Base-by-base conservation (phyloP, 2,329 filamentous ascomycete genomes). In the Pseudopithomyces chartarum region DNA sequence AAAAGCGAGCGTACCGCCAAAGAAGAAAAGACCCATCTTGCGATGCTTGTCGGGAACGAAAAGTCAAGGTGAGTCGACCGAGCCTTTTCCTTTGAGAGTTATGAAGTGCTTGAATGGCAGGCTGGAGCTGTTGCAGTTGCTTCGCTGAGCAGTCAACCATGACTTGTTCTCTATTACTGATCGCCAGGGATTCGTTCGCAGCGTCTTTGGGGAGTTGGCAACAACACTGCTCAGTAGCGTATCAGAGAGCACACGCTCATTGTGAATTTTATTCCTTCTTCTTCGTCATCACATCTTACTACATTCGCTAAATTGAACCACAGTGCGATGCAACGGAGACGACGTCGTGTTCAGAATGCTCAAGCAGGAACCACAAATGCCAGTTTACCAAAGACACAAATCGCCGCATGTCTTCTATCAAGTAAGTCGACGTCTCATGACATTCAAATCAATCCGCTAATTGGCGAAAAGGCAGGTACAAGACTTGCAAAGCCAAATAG, bases 311-410 rank as follows among this genome's bases (percentile, higher is more conserved):
- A n/a, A 70, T 61, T 12, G n/a, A n/a, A 2, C 17, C 29, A 20
- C 61, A 87, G 84, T 99, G 95, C 76, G 95, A 99, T 80, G 95
- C 95, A 32, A 98, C 95, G 15, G 95, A 98, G 74, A 97, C 91
- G 17, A 89, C 91, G 11, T 97, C 94, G 77, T 99, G 95, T 76
- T 97, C 95, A 1, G 95, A 99, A 78, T 99, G 95, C 79, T 95
- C 92, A 4, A 97, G 93, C 74, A 89, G 95, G 63, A 96, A 94
- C 73, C 94, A 98, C 63, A 96, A 96, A 76, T 99, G 95, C 73
- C 94, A 98, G 72, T 99, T 99, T 74, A 99, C 95, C 48, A 99
- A 99, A 79, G 95, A 99, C 78, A 99, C 95, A 12, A 99, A 99
- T 75, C 86, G 95, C 57, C 87, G 95, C 60, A 99, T 99, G 95